Conservation (phyloP, 1,284 basidiomycete species). For the Athelia psychrophila region DNA sequence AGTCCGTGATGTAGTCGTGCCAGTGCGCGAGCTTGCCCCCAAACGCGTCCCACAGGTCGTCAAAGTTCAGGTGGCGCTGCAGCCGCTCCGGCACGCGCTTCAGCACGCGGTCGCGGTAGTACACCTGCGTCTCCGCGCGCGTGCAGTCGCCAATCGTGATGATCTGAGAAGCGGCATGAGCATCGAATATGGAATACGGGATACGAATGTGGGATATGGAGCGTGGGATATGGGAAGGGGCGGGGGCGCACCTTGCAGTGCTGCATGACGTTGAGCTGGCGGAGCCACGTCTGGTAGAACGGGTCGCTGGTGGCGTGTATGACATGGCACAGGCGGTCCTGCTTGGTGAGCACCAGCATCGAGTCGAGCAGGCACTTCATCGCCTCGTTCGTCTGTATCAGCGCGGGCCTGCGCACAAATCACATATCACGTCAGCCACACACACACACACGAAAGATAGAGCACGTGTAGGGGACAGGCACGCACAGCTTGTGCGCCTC, state of each 20-base stretch:
- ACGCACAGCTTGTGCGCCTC: constrained; percentile 79
- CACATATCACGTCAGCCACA: background rate
- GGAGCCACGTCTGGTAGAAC: constrained; percentile 80
- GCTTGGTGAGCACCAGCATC: constrained; percentile 82
- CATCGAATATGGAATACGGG: constrained; percentile 9
- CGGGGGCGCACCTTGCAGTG: constrained; percentile 62
- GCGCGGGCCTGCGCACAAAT: constrained; percentile 54
- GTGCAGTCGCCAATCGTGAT: constrained; percentile 78
- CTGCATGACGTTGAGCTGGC: constrained; percentile 73
- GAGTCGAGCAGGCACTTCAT: constrained; percentile 83
- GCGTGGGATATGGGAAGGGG: background rate
- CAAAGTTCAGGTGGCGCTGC: constrained; percentile 57
- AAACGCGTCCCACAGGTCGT: constrained; percentile 70
- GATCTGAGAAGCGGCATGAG: too few species aligned
- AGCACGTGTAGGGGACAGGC: background rate
- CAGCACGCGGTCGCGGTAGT: constrained; percentile 60
- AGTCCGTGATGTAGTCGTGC: constrained; percentile 75
- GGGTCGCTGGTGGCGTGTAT: constrained; percentile 83
- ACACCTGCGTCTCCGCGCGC: constrained; percentile 63
- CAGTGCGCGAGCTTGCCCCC: constrained; percentile 82
- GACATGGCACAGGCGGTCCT: constrained; percentile 78
- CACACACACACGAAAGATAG: background rate
- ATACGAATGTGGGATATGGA: too few species aligned
- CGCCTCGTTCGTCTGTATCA: constrained; percentile 72
- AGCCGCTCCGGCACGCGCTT: constrained; percentile 61